Evolutionary conservation across 805 yeast species (phyloP).

Genomic region (Candida wancherniae): DNA sequence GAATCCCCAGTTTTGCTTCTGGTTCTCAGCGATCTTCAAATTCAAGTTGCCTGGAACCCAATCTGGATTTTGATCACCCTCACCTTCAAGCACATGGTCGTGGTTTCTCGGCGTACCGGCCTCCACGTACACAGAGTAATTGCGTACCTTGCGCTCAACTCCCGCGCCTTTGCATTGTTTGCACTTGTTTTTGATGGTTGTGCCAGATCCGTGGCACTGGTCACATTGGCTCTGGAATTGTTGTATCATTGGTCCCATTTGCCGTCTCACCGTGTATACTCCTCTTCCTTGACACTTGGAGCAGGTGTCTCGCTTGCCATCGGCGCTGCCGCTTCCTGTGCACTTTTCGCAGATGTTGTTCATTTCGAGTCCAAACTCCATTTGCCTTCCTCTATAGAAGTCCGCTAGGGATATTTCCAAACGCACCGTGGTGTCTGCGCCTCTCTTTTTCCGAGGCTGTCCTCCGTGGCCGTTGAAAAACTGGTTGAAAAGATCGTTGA

Average conservation of each 20-base stretch:
- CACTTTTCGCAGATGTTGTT: constrained; percentile 75
- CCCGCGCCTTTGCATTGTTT: constrained; percentile 66
- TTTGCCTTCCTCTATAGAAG: constrained; percentile 62
- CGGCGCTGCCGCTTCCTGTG: constrained; percentile 80
- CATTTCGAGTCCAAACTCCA: constrained; percentile 60
- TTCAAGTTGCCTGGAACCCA: constrained; percentile 75
- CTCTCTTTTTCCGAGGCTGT: constrained; percentile 44
- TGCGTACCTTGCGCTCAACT: constrained; percentile 50
- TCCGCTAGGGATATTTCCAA: constrained; percentile 58
- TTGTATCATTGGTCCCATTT: constrained; percentile 88
- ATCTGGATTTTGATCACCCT: constrained; percentile 83
- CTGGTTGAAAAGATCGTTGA: constrained; percentile 45
- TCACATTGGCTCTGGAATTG: constrained; percentile 78
- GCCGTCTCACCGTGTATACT: constrained; percentile 55
- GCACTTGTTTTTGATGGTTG: constrained; percentile 61
- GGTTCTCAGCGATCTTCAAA: constrained; percentile 55
- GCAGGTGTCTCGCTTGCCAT: constrained; percentile 67
- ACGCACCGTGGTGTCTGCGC: constrained; percentile 56
- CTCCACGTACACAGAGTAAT: constrained; percentile 55
- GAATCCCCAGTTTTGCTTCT: constrained; percentile 67
- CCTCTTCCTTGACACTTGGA: constrained; percentile 73
- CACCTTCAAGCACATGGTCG: constrained; percentile 58
- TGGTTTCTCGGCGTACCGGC: constrained; percentile 68
- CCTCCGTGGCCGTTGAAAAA: constrained; percentile 30
- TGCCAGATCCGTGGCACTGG: constrained; percentile 74